Percentiles rank a stretch among this genome's conserved stretches.
phyloP scores from a whole-genome alignment of 2,329 filamentous ascomycete species.

The Fusarium sp. region DNA sequence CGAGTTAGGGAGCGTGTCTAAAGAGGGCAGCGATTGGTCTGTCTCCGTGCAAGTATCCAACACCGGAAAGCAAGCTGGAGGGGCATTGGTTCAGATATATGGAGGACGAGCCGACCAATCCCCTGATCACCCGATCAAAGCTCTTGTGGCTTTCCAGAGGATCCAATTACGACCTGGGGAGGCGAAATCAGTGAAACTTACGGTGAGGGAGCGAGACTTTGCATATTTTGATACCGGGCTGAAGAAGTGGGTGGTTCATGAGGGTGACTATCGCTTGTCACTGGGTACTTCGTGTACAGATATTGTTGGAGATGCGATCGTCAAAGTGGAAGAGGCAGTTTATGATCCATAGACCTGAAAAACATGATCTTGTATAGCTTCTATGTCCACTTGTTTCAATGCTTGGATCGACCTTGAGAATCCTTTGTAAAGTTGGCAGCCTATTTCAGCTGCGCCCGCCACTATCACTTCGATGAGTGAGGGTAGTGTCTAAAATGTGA shows the following conservation, averaged over 20 bases:
- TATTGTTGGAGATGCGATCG: background rate
- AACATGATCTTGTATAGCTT: fast-evolving
- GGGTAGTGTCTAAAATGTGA: no score
- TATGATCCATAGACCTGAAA: slow-evolving; percentile 15
- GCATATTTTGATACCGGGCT: slow-evolving; percentile 47
- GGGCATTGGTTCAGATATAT: slow-evolving; percentile 69
- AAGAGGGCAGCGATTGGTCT: slow-evolving; percentile 59
- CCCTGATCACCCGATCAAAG: slow-evolving; percentile 48
- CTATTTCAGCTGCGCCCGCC: no score
- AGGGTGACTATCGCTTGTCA: slow-evolving; percentile 47
- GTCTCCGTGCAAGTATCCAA: slow-evolving; percentile 68
- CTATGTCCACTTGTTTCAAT: background rate
- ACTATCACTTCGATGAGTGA: no score
- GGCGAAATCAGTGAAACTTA: slow-evolving; percentile 26
- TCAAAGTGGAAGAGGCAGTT: background rate
- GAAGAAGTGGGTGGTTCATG: slow-evolving; percentile 48
- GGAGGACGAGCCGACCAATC: slow-evolving; percentile 27
- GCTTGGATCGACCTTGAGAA: no score
- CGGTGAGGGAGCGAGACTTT: slow-evolving; percentile 43
- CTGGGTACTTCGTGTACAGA: slow-evolving; percentile 48
- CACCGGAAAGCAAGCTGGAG: slow-evolving; percentile 63
- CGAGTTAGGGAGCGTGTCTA: slow-evolving; percentile 59
- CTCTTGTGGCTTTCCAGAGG: slow-evolving; percentile 52
- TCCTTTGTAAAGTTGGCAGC: no score
- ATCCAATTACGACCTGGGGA: slow-evolving; percentile 43